Evolutionary conservation across 805 yeast genomes (phyloP).

Genomic region (Jamesozyma spencerorum): DNA sequence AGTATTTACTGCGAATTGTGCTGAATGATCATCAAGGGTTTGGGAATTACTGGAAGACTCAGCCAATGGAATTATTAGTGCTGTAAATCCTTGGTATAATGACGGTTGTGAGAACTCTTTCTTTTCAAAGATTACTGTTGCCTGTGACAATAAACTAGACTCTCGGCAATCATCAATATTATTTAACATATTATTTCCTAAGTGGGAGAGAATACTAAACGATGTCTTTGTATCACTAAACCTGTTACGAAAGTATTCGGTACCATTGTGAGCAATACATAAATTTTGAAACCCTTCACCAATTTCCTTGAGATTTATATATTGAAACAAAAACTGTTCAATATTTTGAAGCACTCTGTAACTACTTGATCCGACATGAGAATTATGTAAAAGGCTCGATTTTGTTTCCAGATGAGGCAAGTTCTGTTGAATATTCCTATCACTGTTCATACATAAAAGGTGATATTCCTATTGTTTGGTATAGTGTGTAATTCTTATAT

Average conservation of each 20-base stretch:
- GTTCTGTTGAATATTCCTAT: too few relatives aligned
- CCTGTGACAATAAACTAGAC: neutral
- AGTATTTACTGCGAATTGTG: slow-evolving; percentile 1
- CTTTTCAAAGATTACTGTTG: slow-evolving; percentile 24
- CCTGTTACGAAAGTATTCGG: slow-evolving; percentile 33
- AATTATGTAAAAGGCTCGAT: too few relatives aligned
- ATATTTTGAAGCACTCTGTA: neutral
- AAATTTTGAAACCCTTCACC: slow-evolving; percentile 18
- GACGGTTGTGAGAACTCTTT: slow-evolving; percentile 29
- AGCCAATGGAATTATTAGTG: slow-evolving; percentile 37
- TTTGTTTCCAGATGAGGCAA: too few relatives aligned
- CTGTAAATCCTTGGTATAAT: slow-evolving; percentile 61
- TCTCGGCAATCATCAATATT: slow-evolving; percentile 28
- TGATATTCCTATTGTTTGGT: too few relatives aligned
- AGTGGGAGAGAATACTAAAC: slow-evolving; percentile 39
- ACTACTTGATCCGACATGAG: too few relatives aligned
- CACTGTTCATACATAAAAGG: too few relatives aligned
- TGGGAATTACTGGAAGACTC: neutral
- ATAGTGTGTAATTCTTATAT: too few relatives aligned
- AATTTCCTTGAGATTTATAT: neutral
- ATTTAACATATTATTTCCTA: slow-evolving; percentile 51
- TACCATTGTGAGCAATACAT: slow-evolving; percentile 26
- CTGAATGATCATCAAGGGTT: neutral
- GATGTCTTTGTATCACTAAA: slow-evolving; percentile 33
- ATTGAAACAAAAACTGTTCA: neutral